Percentiles rank a stretch among this genome's conserved stretches.
Conservation (phyloP, 352 stramenopile genomes). For the Pythium inflatum region DNA sequence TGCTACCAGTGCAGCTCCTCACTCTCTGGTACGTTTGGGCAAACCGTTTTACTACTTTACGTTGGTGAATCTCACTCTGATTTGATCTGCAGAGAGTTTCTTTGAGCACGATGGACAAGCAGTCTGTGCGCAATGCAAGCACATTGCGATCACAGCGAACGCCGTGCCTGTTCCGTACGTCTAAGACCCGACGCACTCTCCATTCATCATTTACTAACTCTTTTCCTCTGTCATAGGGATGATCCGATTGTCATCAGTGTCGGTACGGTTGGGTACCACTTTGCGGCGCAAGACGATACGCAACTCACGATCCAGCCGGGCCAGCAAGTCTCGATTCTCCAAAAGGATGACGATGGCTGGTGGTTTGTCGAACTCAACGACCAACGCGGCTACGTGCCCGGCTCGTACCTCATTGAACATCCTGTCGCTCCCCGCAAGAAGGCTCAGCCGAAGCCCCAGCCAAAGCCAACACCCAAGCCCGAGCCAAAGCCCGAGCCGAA, state of each 20-base stretch:
- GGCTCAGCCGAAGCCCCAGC: conserved; percentile 16
- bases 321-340: conserved; percentile 76
- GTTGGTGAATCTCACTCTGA: neutral
- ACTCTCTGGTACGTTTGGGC: conserved; percentile 55
- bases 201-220: neutral
- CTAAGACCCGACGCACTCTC: neutral
- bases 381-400: conserved; percentile 78
- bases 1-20: conserved; percentile 78
- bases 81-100: conserved; percentile 65
- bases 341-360: conserved; percentile 88
- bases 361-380: conserved; percentile 76
- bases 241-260: conserved; percentile 52
- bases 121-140: conserved; percentile 81
- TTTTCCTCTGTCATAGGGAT: conserved; percentile 33
- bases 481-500: conserved; percentile 17
- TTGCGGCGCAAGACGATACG: conserved; percentile 72
- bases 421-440: conserved; percentile 33
- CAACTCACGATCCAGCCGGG: conserved; percentile 83
- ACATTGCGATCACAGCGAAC: conserved; percentile 68
- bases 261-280: conserved; percentile 76
- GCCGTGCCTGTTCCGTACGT: conserved; percentile 52
- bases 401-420: conserved; percentile 83
- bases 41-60: neutral
- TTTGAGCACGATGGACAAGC: conserved; percentile 79
- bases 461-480: conserved; percentile 33